These are phyloP conservation scores for Gymnopilus dilepis DNA, from an alignment of 768 basidiomycete species.

Conservation along the genomic window DNA sequence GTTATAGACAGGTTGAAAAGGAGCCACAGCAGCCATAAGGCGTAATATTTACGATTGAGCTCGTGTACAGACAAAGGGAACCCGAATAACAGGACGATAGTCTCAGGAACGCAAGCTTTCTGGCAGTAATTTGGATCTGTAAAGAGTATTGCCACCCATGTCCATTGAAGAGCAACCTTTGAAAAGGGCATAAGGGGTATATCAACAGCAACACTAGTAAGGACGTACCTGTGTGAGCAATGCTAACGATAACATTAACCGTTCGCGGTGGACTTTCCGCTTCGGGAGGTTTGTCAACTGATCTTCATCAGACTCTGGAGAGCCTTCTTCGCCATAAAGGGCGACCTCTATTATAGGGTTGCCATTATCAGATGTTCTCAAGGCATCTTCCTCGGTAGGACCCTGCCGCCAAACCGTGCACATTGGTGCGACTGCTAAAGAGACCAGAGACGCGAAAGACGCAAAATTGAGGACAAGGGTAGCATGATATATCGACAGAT, in stretches of 20 bases:
- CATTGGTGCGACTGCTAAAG: slow-evolving; percentile 27
- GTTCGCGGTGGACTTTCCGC: slow-evolving; percentile 20
- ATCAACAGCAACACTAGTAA: background rate
- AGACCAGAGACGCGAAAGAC: slow-evolving; percentile 23
- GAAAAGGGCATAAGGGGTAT: background rate
- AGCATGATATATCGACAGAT: slow-evolving; percentile 23
- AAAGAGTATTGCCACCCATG: slow-evolving; percentile 22
- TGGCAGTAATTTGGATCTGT: slow-evolving; percentile 22
- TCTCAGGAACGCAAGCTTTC: slow-evolving; percentile 19
- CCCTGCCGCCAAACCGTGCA: slow-evolving; percentile 21
- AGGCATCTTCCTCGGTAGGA: slow-evolving; percentile 11
- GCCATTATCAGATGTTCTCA: background rate
- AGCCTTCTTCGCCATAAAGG: slow-evolving; percentile 15
- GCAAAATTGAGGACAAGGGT: slow-evolving; percentile 26
- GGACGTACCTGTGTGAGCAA: slow-evolving; percentile 20
- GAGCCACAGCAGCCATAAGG: slow-evolving; percentile 24
- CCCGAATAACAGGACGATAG: slow-evolving; percentile 21
- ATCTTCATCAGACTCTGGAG: background rate
- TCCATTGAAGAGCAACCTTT: slow-evolving; percentile 23
- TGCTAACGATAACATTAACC: slow-evolving; percentile 20
- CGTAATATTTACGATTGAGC: slow-evolving; percentile 14
- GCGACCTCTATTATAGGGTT: background rate
- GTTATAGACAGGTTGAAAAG: slow-evolving; percentile 22
- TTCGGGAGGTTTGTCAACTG: slow-evolving; percentile 17
- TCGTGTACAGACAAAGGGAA: slow-evolving; percentile 7